A percentile compares a stretch with the other conserved stretches of the same genome.
Conservation (phyloP, 345 rosid genomes). For the Bruguiera parviflora region DNA sequence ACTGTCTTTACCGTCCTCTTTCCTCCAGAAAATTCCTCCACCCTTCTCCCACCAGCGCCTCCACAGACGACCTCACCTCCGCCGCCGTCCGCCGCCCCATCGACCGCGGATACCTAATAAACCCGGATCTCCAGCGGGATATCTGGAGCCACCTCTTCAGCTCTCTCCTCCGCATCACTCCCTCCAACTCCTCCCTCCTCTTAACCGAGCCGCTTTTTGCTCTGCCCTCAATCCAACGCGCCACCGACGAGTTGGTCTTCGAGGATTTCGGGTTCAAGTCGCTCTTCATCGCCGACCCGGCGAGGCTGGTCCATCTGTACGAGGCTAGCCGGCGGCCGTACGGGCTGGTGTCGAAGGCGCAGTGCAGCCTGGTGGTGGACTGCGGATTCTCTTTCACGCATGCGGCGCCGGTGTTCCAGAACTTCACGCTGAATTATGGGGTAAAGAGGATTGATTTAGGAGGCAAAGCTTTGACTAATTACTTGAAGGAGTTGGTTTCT, state of each 20-base stretch:
- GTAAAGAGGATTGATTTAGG: conserved; percentile 83
- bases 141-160: conserved; percentile 82
- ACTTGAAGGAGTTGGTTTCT: conserved; percentile 80
- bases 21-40: conserved; percentile 70
- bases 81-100: conserved; percentile 91
- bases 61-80: conserved; percentile 75
- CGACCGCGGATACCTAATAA: conserved; percentile 90
- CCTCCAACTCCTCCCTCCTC: conserved; percentile 63
- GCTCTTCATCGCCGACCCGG: conserved; percentile 60
- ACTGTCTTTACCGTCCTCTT: conserved; percentile 79
- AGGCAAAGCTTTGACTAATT: conserved; percentile 88
- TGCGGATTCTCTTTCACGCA: conserved; percentile 91
- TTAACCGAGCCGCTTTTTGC: conserved; percentile 73
- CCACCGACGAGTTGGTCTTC: conserved; percentile 86
- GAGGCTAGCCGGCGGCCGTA: conserved; percentile 68
- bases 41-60: conserved; percentile 42
- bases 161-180: conserved; percentile 52
- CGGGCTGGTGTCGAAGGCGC: conserved; percentile 53
- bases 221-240: conserved; percentile 67
- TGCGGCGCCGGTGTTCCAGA: conserved; percentile 76
- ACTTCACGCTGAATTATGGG: conserved; percentile 64
- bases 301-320: conserved; percentile 73
- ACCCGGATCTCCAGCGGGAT: conserved; percentile 82
- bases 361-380: conserved; percentile 82
- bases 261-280: conserved; percentile 82